Evolutionary conservation across 371 early-diverging fungal species (phyloP).

Genomic region (Mycotypha africana): DNA sequence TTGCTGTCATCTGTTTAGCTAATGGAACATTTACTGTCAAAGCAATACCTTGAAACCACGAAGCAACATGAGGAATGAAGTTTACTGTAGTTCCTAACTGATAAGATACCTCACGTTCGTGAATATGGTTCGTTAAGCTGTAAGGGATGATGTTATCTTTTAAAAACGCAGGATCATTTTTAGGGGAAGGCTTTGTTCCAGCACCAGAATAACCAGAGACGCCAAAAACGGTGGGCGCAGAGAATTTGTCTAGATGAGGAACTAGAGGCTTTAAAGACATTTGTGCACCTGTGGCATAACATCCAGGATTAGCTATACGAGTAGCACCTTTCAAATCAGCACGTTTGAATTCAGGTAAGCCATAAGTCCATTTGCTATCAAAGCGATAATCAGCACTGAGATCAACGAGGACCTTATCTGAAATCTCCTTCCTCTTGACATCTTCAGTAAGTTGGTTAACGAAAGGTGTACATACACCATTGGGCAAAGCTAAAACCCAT

Average conservation of each 20-base stretch:
- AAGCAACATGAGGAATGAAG: slow-evolving; percentile 91
- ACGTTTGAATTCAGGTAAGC: slow-evolving; percentile 83
- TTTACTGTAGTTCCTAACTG: slow-evolving; percentile 61
- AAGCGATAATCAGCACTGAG: slow-evolving; percentile 94
- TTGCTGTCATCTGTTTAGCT: slow-evolving; percentile 54
- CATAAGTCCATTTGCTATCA: slow-evolving; percentile 83
- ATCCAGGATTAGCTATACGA: slow-evolving; percentile 93
- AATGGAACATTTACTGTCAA: slow-evolving; percentile 86
- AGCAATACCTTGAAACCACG: slow-evolving; percentile 91
- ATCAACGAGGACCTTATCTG: slow-evolving; percentile 72
- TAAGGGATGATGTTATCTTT: slow-evolving; percentile 89
- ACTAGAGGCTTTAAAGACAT: slow-evolving; percentile 79
- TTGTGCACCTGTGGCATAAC: slow-evolving; percentile 97
- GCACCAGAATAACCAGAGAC: slow-evolving; percentile 97
- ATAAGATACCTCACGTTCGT: slow-evolving; percentile 87
- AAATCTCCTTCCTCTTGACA: background rate
- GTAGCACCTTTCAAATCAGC: slow-evolving; percentile 49
- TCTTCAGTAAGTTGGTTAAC: slow-evolving; percentile 73
- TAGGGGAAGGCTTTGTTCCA: slow-evolving; percentile 91
- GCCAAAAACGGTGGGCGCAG: slow-evolving; percentile 83
- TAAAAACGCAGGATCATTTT: slow-evolving; percentile 84
- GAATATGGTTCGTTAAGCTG: slow-evolving; percentile 90
- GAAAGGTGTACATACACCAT: slow-evolving; percentile 87
- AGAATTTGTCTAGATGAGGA: slow-evolving; percentile 51
- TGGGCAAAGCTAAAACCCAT: slow-evolving; percentile 96